A percentile compares a stretch with the other conserved stretches of the same genome.
phyloP scores from a whole-genome alignment of 2,329 filamentous ascomycete genomes.

The Microdochium bolleyi region DNA sequence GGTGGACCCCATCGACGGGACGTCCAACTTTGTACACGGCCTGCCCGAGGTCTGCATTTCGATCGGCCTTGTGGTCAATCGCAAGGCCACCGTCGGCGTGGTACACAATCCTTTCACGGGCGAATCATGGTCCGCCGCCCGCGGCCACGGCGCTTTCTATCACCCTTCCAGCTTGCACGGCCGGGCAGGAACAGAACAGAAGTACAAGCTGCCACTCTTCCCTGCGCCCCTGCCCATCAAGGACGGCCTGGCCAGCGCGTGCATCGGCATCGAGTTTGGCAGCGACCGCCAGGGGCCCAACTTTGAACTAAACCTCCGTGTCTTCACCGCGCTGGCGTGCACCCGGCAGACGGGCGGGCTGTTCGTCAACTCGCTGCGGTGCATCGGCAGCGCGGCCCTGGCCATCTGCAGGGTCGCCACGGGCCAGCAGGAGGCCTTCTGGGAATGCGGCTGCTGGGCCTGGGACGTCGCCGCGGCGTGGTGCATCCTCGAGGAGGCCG shows the following conservation, averaged over 20 bases:
- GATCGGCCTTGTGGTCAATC: slow-evolving; percentile 43
- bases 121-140: slow-evolving; percentile 45
- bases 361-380: slow-evolving; percentile 53
- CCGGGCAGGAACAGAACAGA: background rate
- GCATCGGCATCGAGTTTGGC: slow-evolving; percentile 55
- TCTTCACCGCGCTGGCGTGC: slow-evolving; percentile 38
- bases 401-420: slow-evolving; percentile 52
- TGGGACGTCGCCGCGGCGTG: slow-evolving; percentile 60
- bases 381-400: slow-evolving; percentile 49
- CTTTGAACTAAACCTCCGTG: slow-evolving; percentile 45
- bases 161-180: background rate
- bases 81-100: slow-evolving; percentile 45
- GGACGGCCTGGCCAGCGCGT: slow-evolving; percentile 34
- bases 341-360: slow-evolving; percentile 45
- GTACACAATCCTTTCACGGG: slow-evolving; percentile 54
- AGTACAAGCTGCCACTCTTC: background rate
- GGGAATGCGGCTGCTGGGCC: slow-evolving; percentile 58
- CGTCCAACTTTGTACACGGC: slow-evolving; percentile 57
- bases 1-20: slow-evolving; percentile 58
- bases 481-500: slow-evolving; percentile 52
- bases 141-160: slow-evolving; percentile 42
- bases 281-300: slow-evolving; percentile 47
- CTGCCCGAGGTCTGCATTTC: slow-evolving; percentile 52
- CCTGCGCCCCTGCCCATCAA: slow-evolving; percentile 32
- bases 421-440: slow-evolving; percentile 52